phyloP scores from a whole-genome alignment of 2,329 filamentous ascomycete genomes.

The Dendrostoma leiphaemia region DNA sequence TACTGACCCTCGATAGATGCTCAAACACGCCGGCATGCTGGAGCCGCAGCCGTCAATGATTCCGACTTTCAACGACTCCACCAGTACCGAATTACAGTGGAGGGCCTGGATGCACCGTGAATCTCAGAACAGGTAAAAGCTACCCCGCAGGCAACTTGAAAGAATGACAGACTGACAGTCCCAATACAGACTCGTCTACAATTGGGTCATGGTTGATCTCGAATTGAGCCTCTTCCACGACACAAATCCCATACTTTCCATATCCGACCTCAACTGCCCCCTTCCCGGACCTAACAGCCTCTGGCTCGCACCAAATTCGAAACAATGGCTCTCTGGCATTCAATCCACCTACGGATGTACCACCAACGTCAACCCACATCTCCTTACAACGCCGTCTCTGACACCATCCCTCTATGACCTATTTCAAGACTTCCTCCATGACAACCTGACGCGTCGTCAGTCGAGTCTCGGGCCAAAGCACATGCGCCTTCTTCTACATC shows the following conservation, averaged over 20 bases:
- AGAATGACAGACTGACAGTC: neutral
- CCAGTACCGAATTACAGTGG: slow-evolving; percentile 53
- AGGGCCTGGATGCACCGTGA: slow-evolving; percentile 64
- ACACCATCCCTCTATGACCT: slow-evolving; percentile 62
- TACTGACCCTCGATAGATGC: slow-evolving; percentile 49
- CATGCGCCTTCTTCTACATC: slow-evolving; percentile 66
- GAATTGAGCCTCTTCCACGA: slow-evolving; percentile 68
- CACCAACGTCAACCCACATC: slow-evolving; percentile 48
- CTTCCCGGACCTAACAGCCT: slow-evolving; percentile 61
- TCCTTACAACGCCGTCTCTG: slow-evolving; percentile 47
- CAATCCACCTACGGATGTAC: slow-evolving; percentile 57
- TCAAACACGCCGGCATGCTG: slow-evolving; percentile 66
- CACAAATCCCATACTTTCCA: slow-evolving; percentile 58
- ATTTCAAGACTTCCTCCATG: slow-evolving; percentile 66
- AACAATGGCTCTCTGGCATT: slow-evolving; percentile 58
- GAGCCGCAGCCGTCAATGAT: slow-evolving; percentile 48
- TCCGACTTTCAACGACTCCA: slow-evolving; percentile 40
- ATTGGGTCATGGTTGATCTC: slow-evolving; percentile 73
- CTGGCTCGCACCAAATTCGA: slow-evolving; percentile 59
- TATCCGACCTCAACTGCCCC: slow-evolving; percentile 63
- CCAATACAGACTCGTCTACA: slow-evolving; percentile 62
- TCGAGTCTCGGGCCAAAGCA: slow-evolving; percentile 48
- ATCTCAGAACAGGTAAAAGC: slow-evolving; percentile 60
- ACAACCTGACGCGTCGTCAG: slow-evolving; percentile 54
- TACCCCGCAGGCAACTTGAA: too few species aligned